Evolutionary conservation across 1,284 basidiomycete genomes (phyloP).

Genomic region (Thecaphora frezii): DNA sequence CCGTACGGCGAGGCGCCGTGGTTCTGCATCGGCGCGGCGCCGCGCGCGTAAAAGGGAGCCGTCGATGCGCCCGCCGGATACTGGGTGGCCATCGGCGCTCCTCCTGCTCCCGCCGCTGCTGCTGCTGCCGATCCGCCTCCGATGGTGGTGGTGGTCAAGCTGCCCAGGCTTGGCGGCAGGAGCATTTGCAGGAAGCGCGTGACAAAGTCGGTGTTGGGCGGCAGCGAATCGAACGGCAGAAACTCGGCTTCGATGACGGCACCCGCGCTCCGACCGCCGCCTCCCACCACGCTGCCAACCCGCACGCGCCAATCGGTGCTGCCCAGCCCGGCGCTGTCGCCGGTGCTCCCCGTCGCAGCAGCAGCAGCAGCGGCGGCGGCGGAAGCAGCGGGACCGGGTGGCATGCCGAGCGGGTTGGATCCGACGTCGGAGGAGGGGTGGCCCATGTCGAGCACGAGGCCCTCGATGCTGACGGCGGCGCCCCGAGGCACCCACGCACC

Average conservation of each 20-base stretch:
- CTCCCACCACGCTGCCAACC: conserved; percentile 36
- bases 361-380: too few species aligned
- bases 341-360: conserved; percentile 1
- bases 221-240: conserved; percentile 17
- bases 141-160: conserved; percentile 6
- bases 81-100: neutral
- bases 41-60: too few species aligned
- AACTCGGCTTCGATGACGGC: conserved; percentile 40
- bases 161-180: conserved; percentile 21
- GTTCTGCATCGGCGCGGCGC: conserved; percentile 1
- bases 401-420: too few species aligned
- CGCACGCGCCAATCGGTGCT: conserved; percentile 32
- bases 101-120: too few species aligned
- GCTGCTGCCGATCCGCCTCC: neutral
- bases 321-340: conserved; percentile 7
- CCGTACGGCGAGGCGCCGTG: neutral
- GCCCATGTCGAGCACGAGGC: conserved; percentile 38
- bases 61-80: too few species aligned
- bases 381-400: too few species aligned
- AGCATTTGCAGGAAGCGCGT: conserved; percentile 23
- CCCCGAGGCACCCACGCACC: conserved; percentile 50
- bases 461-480: conserved; percentile 41
- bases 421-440: neutral
- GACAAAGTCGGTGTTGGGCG: conserved; percentile 28
- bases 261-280: conserved; percentile 33